Evolutionary conservation across 2,329 filamentous ascomycete genomes (phyloP), one percentile per base, ranked within the genome.

Genomic region (Zasmidium cellare): DNA sequence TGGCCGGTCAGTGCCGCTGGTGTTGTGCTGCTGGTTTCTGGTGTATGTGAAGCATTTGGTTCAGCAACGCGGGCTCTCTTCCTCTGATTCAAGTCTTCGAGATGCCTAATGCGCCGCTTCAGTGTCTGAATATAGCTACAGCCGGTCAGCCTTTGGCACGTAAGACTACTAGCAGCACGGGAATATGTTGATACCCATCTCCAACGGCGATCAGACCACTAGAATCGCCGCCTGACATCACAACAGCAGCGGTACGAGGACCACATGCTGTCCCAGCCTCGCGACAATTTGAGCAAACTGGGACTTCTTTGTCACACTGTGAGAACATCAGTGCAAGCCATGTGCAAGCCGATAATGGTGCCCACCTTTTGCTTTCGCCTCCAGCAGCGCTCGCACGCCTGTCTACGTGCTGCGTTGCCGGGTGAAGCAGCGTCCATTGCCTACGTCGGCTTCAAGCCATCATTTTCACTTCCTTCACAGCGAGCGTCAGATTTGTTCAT

Each of bases 351-450:
- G n/a, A n/a, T n/a, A n/a, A n/a, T n/a, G n/a, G n/a, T n/a, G n/a
- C n/a, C n/a, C 31, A 51, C 49, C 49, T 53, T 52, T 38, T 57
- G 55, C 49, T 57, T 57, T 20, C 49, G 49, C 44, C 31, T 57
- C 48, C 49, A 53, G 41, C 55, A 57, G 22, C 55, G 35, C 28
- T 53, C 38, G 24, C 55, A 57, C n/a, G 55, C 55, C 19, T 47
- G 50, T 23, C 55, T 48, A 24, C 49, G 22, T 7, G 16, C 18
- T 18, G 11, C 14, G 22, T 16, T 46, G 23, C 20, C 9, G 2
- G n/a, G 12, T 3, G 22, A 3, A 38, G 3, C 51, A 53, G 14
- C 7, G 7, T 7, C 28, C 28, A 14, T 7, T 31, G 28, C 28
- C 14, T 31, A 14, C 7, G 28, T 31, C 28, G 28, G 28, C 7